Base-by-base conservation (phyloP, 164 flowering plant genomes). In the Macadamia tetraphylla region DNA sequence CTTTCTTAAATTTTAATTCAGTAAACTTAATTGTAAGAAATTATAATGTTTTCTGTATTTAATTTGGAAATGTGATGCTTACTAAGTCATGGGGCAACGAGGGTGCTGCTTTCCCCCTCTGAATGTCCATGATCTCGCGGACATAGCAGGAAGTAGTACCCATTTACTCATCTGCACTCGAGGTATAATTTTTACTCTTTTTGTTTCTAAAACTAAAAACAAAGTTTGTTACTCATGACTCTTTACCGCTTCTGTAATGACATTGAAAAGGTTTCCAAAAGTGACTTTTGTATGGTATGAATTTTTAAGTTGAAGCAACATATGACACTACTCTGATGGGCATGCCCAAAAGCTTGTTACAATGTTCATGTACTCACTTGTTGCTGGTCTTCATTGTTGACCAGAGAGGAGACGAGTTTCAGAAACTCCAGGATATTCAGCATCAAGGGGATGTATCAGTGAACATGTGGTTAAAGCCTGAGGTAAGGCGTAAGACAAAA, bases 381-480 rank as follows among this genome's bases (percentile, higher is more conserved):
- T 52, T 42, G 15, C 14, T 29, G 12, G 52, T 62, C 2, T 15
- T 62, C 12, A 14, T 74, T 67, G 48, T 51, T 62, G 56, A 69
- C 48, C 79, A 90, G 93, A 74, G 74, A 67, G 85, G 72, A 32
- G 86, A 79, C 77, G 83, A 83, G 63, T 75, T 75, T 73, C 81
- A 77, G 74, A 75, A 77, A 17, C 69, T 82, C n/a, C 71, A 66
- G 32, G 84, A 74, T 44, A 62, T 76, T 32, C 84, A 81, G 60
- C 83, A 80, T 58, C 71, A 73, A 58, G 89, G 81, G 14, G 94
- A 88, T 65, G 73, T 83, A 43, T 74, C 90, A 30, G 82, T 75
- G n/a, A 86, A 87, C 64, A 76, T 87, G 80, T 90, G 92, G 91
- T 80, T 92, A 17, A 88, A 84, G 79, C 92, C 94, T 12, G 81